Conservation (phyloP, 2,329 filamentous ascomycete species). For the Leptographium procerum region DNA sequence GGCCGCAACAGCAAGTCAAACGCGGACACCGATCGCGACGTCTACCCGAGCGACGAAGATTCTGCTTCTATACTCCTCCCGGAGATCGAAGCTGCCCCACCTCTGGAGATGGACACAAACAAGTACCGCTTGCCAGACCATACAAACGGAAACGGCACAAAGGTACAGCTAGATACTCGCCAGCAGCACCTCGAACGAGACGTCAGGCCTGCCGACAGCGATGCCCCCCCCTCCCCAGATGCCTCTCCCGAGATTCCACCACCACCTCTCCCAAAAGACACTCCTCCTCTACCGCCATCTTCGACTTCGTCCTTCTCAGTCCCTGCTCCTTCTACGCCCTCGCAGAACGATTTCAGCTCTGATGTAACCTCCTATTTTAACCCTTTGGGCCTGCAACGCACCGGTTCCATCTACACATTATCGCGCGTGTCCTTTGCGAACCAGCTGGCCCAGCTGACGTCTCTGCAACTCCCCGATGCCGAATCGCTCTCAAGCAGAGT, state of each 20-base stretch:
- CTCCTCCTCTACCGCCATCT: slow-evolving; percentile 27
- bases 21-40: slow-evolving; percentile 4
- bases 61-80: slow-evolving; percentile 31
- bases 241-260: slow-evolving; percentile 19
- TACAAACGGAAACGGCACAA: slow-evolving; percentile 55
- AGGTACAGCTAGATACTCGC: slow-evolving; percentile 45
- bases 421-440: slow-evolving; percentile 87
- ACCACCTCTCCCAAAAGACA: slow-evolving; percentile 42
- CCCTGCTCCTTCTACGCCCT: neutral
- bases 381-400: slow-evolving; percentile 51
- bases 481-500: slow-evolving; percentile 74
- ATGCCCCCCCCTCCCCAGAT: neutral
- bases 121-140: slow-evolving; percentile 66
- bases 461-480: slow-evolving; percentile 78
- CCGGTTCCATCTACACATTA: slow-evolving; percentile 86
- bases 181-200: slow-evolving; percentile 46
- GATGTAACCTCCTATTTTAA: slow-evolving; percentile 55
- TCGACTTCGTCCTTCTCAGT: neutral
- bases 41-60: slow-evolving; percentile 4
- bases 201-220: neutral
- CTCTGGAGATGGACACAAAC: slow-evolving; percentile 56
- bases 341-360: slow-evolving; percentile 31
- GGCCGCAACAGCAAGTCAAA: slow-evolving; percentile 2
- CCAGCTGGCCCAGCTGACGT: slow-evolving; percentile 84
- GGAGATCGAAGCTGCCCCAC: slow-evolving; percentile 38